Evolutionary conservation across 768 basidiomycete species (phyloP), one percentile per base, ranked within the genome.

Genomic region (Pisolithus tinctorius): DNA sequence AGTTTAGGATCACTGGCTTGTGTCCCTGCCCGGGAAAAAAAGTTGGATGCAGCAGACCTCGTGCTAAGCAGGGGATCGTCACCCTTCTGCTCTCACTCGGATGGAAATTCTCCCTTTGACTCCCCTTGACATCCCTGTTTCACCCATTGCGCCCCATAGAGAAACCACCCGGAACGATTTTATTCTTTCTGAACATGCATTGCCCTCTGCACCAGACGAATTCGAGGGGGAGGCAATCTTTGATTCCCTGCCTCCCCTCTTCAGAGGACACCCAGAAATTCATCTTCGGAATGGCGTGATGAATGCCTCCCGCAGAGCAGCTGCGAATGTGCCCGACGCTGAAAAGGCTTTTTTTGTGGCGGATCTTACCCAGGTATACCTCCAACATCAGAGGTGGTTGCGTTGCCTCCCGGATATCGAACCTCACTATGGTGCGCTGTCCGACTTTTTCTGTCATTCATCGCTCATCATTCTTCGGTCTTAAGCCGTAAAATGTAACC

Each of bases 281-380:
- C 88, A 89, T 63, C 76, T 92, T 48, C 75, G 88, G 44, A 80
- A 80, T 55, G 87, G 87, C n/a, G 79, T 92, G 49, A 82, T 89
- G 72, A 74, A 75, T 26, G 83, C 86, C 1, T 71, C 76, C 4
- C 71, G 71, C 49, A 72, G 76, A 30, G 69, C 76, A 17, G 74
- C 75, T 31, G 74, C 73, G 25, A 73, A 79, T 52, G 77, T 79
- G 55, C 75, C 76, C 17, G 84, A 91, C 61, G 86, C 93, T 10
- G 96, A 97, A 71, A 84, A 84, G 52, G 95, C 96, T 6, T 98
- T 97, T 69, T 98, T 97, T 61, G 94, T 96, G 10, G 93, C 88
- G 10, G 96, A 99, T 68, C 82, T 99, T 40, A 81, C 85, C 58
- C 79, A 86, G 58, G 87, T 98, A 4, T 96, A 88, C 66, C 73